Evolutionary conservation across 2,329 filamentous ascomycete species (phyloP).

Genomic region (Fusarium stilboides): DNA sequence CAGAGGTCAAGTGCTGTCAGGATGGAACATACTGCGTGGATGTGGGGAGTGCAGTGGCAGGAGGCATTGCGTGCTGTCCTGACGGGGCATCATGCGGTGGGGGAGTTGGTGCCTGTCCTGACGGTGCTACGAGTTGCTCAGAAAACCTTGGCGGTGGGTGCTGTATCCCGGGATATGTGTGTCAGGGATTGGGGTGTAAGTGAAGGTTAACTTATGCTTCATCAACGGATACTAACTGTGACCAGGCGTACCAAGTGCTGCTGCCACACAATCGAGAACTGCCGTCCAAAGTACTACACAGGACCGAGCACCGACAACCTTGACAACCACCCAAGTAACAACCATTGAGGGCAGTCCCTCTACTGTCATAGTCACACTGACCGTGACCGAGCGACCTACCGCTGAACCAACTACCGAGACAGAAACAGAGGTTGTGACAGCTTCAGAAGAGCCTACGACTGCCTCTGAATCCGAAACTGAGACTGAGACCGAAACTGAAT

Average conservation of each 20-base stretch:
- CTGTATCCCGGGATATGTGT: constrained; percentile 80
- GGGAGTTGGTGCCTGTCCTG: constrained; percentile 72
- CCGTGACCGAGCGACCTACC: constrained; percentile 52
- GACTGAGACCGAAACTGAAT: constrained; percentile 2
- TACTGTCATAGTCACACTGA: no score
- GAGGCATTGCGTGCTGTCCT: constrained; percentile 83
- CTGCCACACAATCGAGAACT: constrained; percentile 47
- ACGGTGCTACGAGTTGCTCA: constrained; percentile 75
- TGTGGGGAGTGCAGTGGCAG: constrained; percentile 74
- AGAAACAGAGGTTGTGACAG: constrained; percentile 51
- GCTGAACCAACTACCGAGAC: constrained; percentile 58
- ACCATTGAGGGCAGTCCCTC: constrained; percentile 47
- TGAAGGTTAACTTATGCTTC: constrained; percentile 38
- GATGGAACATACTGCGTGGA: constrained; percentile 76
- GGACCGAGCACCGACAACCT: constrained; percentile 46
- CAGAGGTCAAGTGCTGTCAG: constrained; percentile 81
- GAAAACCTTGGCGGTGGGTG: constrained; percentile 79
- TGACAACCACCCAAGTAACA: constrained; percentile 59
- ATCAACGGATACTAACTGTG: constrained; percentile 17
- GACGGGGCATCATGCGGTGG: constrained; percentile 75
- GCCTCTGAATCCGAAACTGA: constrained; percentile 3
- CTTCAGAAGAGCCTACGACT: constrained; percentile 35
- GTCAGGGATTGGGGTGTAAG: constrained; percentile 79
- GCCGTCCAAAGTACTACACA: constrained; percentile 38
- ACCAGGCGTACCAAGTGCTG: constrained; percentile 54